Conservation (phyloP, 1,139 yeast genomes). For the Ashbya aceris region DNA sequence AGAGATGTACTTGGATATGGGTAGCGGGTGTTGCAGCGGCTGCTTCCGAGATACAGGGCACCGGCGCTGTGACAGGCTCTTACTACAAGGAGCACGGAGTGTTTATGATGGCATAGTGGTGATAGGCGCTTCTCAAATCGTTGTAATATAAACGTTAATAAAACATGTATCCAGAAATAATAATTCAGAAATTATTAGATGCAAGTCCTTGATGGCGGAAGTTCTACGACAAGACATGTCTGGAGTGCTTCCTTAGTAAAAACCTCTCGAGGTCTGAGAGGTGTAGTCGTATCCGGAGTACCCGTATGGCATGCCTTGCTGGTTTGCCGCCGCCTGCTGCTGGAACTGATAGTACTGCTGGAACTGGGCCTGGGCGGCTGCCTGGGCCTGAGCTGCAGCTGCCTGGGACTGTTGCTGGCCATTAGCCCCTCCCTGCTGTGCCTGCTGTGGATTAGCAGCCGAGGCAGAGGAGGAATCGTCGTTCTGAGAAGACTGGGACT, state of each 20-base stretch:
- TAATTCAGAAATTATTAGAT: slow-evolving; percentile 3
- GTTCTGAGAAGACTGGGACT: slow-evolving; percentile 2
- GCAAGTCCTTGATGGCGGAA: slow-evolving; percentile 4
- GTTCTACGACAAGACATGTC: slow-evolving; percentile 1
- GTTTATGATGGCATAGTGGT: background rate
- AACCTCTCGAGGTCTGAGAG: slow-evolving; percentile 27
- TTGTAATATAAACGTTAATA: slow-evolving; percentile 3
- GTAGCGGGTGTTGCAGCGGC: no score
- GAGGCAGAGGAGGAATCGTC: slow-evolving; percentile 4
- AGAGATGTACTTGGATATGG: no score
- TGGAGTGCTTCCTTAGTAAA: slow-evolving; percentile 15
- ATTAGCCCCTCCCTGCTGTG: slow-evolving; percentile 10
- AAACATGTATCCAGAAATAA: slow-evolving; percentile 4
- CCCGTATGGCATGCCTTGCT: slow-evolving; percentile 25
- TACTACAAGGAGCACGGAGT: no score
- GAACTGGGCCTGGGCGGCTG: slow-evolving; percentile 26
- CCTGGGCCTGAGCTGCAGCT: slow-evolving; percentile 21
- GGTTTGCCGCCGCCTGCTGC: slow-evolving; percentile 19
- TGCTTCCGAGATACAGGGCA: no score
- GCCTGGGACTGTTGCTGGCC: slow-evolving; percentile 10
- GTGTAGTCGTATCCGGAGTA: slow-evolving; percentile 27
- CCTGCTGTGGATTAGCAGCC: slow-evolving; percentile 15
- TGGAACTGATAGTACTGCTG: slow-evolving; percentile 30
- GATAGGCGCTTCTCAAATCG: background rate
- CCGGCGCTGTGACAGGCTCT: no score